Evolutionary conservation across 768 basidiomycete species (phyloP).

Genomic region (Dentipellis fragilis): DNA sequence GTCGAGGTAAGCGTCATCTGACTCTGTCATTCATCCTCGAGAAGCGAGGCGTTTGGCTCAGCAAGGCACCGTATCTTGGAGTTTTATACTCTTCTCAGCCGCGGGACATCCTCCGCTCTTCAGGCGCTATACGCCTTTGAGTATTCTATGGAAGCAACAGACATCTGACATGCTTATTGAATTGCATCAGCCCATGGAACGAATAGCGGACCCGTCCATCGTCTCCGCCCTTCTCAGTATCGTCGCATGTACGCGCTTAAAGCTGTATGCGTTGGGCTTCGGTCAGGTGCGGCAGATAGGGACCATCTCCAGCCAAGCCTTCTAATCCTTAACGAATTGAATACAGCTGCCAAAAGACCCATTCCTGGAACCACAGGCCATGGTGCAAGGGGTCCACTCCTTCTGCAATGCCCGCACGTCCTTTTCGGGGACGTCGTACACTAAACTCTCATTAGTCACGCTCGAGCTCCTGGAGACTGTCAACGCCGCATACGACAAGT

Average conservation of each 20-base stretch:
- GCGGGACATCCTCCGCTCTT: no score
- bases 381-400: slow-evolving; percentile 36
- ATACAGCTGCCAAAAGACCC: slow-evolving; percentile 59
- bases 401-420: slow-evolving; percentile 17
- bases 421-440: not conserved
- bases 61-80: no score
- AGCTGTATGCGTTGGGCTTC: slow-evolving; percentile 48
- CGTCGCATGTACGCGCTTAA: slow-evolving; percentile 59
- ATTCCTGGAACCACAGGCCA: slow-evolving; percentile 57
- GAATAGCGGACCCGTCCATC: slow-evolving; percentile 62
- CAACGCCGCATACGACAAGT: slow-evolving; percentile 35
- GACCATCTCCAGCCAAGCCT: not conserved
- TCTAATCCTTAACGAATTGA: not conserved
- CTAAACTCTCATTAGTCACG: slow-evolving; percentile 25
- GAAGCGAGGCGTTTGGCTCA: no score
- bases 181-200: slow-evolving; percentile 47
- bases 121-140: no score
- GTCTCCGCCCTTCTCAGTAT: slow-evolving; percentile 64
- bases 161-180: not conserved
- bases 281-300: slow-evolving; percentile 22
- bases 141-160: no score
- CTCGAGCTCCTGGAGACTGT: slow-evolving; percentile 38
- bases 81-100: no score
- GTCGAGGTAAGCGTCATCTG: slow-evolving; percentile 42
- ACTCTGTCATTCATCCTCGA: not conserved